Evolutionary conservation across 2,329 filamentous ascomycete genomes (phyloP).

Genomic region (Cladophialophora immunda): DNA sequence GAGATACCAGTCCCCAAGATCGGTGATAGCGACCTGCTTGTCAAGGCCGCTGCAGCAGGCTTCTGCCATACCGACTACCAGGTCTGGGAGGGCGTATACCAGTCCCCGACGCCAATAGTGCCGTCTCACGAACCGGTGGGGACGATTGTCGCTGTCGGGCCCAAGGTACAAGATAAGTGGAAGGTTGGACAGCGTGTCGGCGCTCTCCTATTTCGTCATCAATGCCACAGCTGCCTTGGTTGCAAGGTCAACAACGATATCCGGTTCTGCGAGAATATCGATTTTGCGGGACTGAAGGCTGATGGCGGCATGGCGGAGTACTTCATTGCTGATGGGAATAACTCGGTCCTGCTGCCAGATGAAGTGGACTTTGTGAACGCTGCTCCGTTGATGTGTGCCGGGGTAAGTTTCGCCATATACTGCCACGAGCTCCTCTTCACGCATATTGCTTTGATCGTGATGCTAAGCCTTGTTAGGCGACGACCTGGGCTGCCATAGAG

Average conservation of each 20-base stretch:
- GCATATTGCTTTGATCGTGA: not conserved
- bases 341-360: slow-evolving; percentile 37
- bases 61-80: slow-evolving; percentile 40
- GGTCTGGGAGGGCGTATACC: slow-evolving; percentile 38
- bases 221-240: slow-evolving; percentile 12
- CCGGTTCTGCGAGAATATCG: slow-evolving; percentile 43
- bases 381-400: slow-evolving; percentile 49
- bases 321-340: slow-evolving; percentile 44
- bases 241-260: slow-evolving; percentile 40
- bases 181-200: slow-evolving; percentile 46
- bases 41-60: slow-evolving; percentile 27
- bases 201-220: slow-evolving; percentile 18
- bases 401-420: slow-evolving; percentile 38
- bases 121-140: slow-evolving; percentile 48
- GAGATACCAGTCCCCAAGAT: slow-evolving; percentile 35
- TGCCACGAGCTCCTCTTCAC: no score
- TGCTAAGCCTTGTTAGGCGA: slow-evolving; percentile 4
- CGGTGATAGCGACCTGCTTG: slow-evolving; percentile 34
- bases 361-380: slow-evolving; percentile 43
- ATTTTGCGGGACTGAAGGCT: slow-evolving; percentile 45
- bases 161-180: slow-evolving; percentile 43
- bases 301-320: slow-evolving; percentile 47
- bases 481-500: slow-evolving; percentile 54
- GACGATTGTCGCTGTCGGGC: slow-evolving; percentile 43
- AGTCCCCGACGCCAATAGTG: slow-evolving; percentile 44